Percentiles rank a stretch among this genome's conserved stretches.
phyloP scores from a whole-genome alignment of 2,329 filamentous ascomycete genomes.

The Hymenoscyphus linearis region DNA sequence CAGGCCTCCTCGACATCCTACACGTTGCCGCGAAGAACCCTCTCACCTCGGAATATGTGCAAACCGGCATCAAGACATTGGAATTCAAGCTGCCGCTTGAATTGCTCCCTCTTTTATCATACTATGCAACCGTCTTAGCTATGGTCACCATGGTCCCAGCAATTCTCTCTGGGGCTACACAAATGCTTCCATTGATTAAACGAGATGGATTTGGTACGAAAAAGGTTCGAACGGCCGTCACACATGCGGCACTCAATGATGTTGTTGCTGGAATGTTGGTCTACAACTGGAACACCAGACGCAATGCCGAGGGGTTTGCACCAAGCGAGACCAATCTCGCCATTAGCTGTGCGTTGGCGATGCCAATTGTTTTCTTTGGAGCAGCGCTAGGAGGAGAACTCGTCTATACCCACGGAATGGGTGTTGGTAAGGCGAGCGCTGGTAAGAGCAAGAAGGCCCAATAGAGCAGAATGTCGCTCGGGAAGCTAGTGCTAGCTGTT shows the following conservation, averaged over 20 bases:
- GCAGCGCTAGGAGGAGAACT: constrained; percentile 12
- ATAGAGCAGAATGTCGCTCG: background rate
- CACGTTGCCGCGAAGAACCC: constrained; percentile 2
- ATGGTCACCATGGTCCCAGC: constrained; percentile 13
- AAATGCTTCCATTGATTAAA: constrained; percentile 11
- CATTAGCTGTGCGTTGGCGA: constrained; percentile 8
- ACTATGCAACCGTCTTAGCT: constrained; percentile 13
- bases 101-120: constrained; percentile 10
- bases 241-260: constrained; percentile 15
- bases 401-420: constrained; percentile 16
- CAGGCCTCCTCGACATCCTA: constrained; percentile 11
- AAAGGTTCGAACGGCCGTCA: constrained; percentile 10
- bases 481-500: too few species aligned
- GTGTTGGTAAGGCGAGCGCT: constrained; percentile 10
- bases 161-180: constrained; percentile 8
- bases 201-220: constrained; percentile 9
- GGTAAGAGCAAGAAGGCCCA: constrained; percentile 8
- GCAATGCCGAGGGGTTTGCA: constrained; percentile 1
- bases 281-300: constrained; percentile 14
- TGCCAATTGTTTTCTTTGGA: constrained; percentile 6
- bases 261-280: constrained; percentile 1
- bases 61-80: constrained; percentile 1
- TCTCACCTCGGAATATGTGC: constrained; percentile 1
- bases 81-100: background rate
- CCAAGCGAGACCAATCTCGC: constrained; percentile 6